Percentiles rank a stretch among this genome's conserved stretches.
phyloP scores from a whole-genome alignment of 768 basidiomycete genomes.

The Suillus cothurnatus region DNA sequence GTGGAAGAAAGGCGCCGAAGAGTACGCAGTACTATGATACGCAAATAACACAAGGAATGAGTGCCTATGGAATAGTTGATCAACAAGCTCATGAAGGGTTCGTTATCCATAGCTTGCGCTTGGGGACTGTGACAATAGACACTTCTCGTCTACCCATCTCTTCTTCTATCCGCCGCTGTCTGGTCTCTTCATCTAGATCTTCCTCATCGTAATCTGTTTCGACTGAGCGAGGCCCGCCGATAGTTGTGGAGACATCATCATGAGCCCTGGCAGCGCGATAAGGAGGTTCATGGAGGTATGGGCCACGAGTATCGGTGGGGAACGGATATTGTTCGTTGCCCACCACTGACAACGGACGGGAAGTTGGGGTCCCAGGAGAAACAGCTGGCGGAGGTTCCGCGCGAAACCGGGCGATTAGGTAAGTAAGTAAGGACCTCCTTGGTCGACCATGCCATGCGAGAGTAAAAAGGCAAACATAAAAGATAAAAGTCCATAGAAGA shows the following conservation, averaged over 20 bases:
- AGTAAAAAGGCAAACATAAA: constrained; percentile 54
- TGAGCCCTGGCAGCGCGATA: constrained; percentile 47
- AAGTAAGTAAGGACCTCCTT: constrained; percentile 56
- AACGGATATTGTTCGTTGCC: constrained; percentile 47
- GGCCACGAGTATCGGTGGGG: constrained; percentile 50
- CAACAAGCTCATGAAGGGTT: constrained; percentile 53
- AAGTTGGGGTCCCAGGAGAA: constrained; percentile 38
- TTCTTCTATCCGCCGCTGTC: constrained; percentile 76
- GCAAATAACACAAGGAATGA: constrained; percentile 7
- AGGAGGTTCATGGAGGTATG: constrained; percentile 70
- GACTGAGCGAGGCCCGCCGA: constrained; percentile 48
- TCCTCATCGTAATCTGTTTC: constrained; percentile 66
- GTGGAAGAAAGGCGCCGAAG: not conserved
- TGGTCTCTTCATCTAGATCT: constrained; percentile 72
- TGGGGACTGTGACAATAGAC: constrained; percentile 77
- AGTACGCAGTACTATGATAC: not conserved
- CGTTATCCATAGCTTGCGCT: constrained; percentile 71
- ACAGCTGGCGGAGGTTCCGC: constrained; percentile 30
- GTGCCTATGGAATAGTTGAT: constrained; percentile 4
- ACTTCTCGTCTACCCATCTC: constrained; percentile 84
- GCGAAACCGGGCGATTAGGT: constrained; percentile 48
- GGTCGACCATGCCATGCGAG: constrained; percentile 64
- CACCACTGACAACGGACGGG: constrained; percentile 42
- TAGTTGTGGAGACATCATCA: constrained; percentile 44
- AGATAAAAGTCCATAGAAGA: constrained; percentile 58